Evolutionary conservation across 2,329 filamentous ascomycete species (phyloP), one percentile per base, ranked within the genome.

Genomic region (Aspergillus sp.): DNA sequence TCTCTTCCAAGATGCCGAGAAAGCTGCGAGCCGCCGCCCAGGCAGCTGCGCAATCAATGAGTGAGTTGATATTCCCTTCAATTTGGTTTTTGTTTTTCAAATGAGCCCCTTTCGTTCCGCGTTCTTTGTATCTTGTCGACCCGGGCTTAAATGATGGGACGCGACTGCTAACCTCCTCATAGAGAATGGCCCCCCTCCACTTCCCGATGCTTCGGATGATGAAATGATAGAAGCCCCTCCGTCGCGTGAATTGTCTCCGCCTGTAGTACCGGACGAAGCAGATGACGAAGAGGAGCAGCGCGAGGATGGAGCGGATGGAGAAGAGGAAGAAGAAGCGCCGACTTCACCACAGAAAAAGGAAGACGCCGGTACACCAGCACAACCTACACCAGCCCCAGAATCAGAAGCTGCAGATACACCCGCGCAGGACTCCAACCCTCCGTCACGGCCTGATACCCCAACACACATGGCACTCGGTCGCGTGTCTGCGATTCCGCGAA

Each of bases 401-500:
- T 77, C 80, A 50, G 79, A 82, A 43, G 49, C 49, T 70, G 53
- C 57, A 8, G 78, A 78, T 72, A 69, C 69, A 24, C 75, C 75
- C 17, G 74, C 71, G 44, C 65, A 66, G 61, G 73, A 76, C 31
- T 78, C 71, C 59, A 80, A 79, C 64, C 71, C 69, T 63, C 73
- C 71, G 56, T 81, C 75, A 67, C 78, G 66, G 61, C 78, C 70
- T 63, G 76, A 80, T 40, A 86, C 86, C 24, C 85, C 77, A 54
- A 69, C 76, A 71, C 65, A 84, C 82, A 76, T 67, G 58, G 68
- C 71, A 43, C 19, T 24, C 21, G 69, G 77, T 40, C 67, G 73
- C 41, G 81, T 73, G 64, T 83, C 84, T 23, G 82, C 89, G 46
- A 82, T 91, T 49, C 80, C 81, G 54, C 85, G 89, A 68, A 90